phyloP scores from a whole-genome alignment of 805 yeast genomes.

The Saccharomycopsis javanensis region DNA sequence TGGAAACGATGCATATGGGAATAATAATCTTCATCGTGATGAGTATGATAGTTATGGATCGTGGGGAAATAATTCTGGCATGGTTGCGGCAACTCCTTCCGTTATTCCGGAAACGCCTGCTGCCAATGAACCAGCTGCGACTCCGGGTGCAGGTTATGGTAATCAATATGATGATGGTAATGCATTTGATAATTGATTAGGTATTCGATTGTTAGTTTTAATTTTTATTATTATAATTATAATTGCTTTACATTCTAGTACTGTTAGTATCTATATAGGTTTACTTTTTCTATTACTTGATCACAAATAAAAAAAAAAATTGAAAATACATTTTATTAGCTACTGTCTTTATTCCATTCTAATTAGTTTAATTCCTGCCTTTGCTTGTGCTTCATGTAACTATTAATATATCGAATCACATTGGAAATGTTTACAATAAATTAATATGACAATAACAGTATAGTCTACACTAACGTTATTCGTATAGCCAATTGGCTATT shows the following conservation, averaged over 20 bases:
- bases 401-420: too few species aligned
- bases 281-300: neutral
- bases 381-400: too few species aligned
- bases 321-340: neutral
- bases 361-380: too few species aligned
- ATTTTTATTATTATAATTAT: neutral
- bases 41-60: conserved; percentile 33
- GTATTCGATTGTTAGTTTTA: neutral
- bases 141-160: conserved; percentile 16
- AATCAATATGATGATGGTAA: conserved; percentile 9
- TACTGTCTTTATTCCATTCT: neutral
- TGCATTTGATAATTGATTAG: neutral
- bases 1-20: conserved; percentile 29
- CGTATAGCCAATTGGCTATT: neutral
- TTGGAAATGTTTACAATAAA: too few species aligned
- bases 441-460: too few species aligned
- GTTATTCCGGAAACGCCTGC: conserved; percentile 33
- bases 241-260: neutral
- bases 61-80: conserved; percentile 25
- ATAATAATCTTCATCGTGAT: conserved; percentile 20
- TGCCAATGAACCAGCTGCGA: conserved; percentile 23
- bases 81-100: conserved; percentile 23
- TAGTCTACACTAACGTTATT: too few species aligned
- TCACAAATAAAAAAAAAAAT: too few species aligned
- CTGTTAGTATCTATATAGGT: neutral